A percentile compares a stretch with the other conserved stretches of the same genome.
phyloP scores from a whole-genome alignment of 495 filamentous ascomycete genomes.

The Neurospora intermedia region DNA sequence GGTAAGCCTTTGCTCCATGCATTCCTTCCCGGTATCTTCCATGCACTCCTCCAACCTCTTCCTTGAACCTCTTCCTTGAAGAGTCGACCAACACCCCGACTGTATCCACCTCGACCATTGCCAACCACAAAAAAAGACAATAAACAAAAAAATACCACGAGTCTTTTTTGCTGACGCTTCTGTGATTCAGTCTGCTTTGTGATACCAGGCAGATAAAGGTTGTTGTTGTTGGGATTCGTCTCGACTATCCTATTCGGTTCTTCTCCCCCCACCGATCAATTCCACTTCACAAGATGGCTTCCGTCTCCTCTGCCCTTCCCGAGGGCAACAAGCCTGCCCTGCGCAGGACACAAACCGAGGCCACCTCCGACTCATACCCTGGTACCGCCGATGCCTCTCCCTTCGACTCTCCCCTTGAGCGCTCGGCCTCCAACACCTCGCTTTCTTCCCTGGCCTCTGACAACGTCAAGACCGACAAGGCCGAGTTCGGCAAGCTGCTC shows the following conservation, averaged over 20 bases:
- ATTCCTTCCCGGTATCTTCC: neutral
- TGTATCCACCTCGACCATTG: neutral
- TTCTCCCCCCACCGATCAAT: neutral
- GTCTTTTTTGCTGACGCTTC: neutral
- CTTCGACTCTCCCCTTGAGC: constrained; percentile 50
- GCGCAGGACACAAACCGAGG: constrained; percentile 27
- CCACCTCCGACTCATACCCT: constrained; percentile 42
- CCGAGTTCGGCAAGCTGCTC: constrained; percentile 44
- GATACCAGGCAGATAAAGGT: neutral
- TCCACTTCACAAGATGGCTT: constrained; percentile 24
- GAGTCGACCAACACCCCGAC: neutral
- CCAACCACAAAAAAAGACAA: neutral
- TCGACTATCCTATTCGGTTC: neutral
- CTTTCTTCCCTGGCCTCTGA: constrained; percentile 76
- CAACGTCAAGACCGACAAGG: constrained; percentile 19
- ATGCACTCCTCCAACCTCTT: neutral
- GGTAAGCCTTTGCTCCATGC: neutral
- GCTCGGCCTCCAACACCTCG: constrained; percentile 78
- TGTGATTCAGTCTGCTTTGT: neutral
- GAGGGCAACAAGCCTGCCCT: constrained; percentile 28
- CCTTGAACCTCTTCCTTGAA: neutral
- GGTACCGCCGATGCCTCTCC: constrained; percentile 55
- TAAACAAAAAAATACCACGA: neutral
- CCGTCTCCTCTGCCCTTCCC: constrained; percentile 25
- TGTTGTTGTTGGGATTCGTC: neutral